Base-by-base conservation (phyloP, 441 rosid genomes). In the Hura crepitans region DNA sequence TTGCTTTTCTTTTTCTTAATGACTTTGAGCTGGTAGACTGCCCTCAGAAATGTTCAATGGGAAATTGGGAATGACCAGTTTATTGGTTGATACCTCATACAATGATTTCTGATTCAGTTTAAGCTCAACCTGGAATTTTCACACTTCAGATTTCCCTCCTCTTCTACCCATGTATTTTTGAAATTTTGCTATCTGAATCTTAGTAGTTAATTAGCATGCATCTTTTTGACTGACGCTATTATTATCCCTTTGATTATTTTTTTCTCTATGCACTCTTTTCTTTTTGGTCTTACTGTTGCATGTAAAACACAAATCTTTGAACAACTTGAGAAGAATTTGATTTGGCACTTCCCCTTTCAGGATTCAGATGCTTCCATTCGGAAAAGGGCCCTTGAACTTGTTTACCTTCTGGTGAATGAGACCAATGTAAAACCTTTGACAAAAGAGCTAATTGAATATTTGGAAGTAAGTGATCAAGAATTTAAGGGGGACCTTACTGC, bases 361-460 rank as follows among this genome's bases (percentile, higher is more conserved):
- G 99, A 93, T 75, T 85, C 90, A 73, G 99, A 96, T 87, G 99
- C 97, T 75, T 96, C 99, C 46, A 91, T 96, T 73, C 88, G 94
- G 72, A 96, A 96, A 89, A 85, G 98, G 79, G 97, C 99, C 43
- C 98, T 96, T 72, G 97, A 91, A 75, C 94, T 96, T 64, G 89
- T 93, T 73, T 87, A 85, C 80, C 81, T 91, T 76, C 84, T 96
- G 68, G 93, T 96, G 56, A 96, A 93, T 81, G 98, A 89, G 76
- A 91, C 71, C 74, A 96, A 96, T 82, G 98, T 93, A 80, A 93
- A 86, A 81, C 87, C 92, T 68, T 77, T 96, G 76, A 88, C 90
- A 8, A 93, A 91, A 80, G 99, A 93, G 81, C 82, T 96, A 50
- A 89, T 87, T 81, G 99, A 96, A 69, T 89, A 89, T 84, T 85